Conservation (phyloP, 768 basidiomycete species). For the Crucibulum laeve region DNA sequence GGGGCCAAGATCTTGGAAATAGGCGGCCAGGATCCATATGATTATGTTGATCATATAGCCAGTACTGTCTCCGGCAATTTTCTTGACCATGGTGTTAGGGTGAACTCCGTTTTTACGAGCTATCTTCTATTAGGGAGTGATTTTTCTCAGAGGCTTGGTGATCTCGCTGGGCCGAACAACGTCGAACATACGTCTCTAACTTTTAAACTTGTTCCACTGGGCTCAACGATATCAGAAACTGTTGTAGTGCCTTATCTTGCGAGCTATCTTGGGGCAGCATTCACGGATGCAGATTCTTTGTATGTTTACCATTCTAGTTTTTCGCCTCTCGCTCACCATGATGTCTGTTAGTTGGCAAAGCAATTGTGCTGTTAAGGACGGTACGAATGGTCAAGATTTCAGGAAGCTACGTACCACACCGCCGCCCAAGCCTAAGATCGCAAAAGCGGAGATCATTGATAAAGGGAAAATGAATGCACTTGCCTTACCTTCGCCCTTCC, state of each 20-base stretch:
- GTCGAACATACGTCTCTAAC: slow-evolving; percentile 43
- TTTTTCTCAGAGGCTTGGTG: slow-evolving; percentile 58
- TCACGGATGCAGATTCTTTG: slow-evolving; percentile 51
- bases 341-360: slow-evolving; percentile 42
- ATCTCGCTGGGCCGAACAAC: slow-evolving; percentile 49
- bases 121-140: slow-evolving; percentile 41
- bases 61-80: slow-evolving; percentile 58
- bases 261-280: slow-evolving; percentile 36
- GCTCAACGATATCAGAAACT: slow-evolving; percentile 42
- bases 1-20: slow-evolving; percentile 55
- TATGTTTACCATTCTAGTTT: slow-evolving; percentile 29
- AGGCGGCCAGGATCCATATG: slow-evolving; percentile 46
- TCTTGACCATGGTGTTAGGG: slow-evolving; percentile 57
- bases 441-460: slow-evolving; percentile 38
- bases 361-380: slow-evolving; percentile 49
- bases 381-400: slow-evolving; percentile 50
- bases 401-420: slow-evolving; percentile 7
- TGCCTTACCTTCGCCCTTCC: slow-evolving; percentile 41
- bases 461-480: slow-evolving; percentile 34
- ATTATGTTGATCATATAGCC: slow-evolving; percentile 54
- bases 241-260: slow-evolving; percentile 52
- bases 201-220: slow-evolving; percentile 40
- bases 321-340: too few species aligned
- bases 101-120: slow-evolving; percentile 59
- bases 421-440: slow-evolving; percentile 16